Conservation (phyloP, 2,329 filamentous ascomycete genomes). For the Amylocarpus encephaloides region DNA sequence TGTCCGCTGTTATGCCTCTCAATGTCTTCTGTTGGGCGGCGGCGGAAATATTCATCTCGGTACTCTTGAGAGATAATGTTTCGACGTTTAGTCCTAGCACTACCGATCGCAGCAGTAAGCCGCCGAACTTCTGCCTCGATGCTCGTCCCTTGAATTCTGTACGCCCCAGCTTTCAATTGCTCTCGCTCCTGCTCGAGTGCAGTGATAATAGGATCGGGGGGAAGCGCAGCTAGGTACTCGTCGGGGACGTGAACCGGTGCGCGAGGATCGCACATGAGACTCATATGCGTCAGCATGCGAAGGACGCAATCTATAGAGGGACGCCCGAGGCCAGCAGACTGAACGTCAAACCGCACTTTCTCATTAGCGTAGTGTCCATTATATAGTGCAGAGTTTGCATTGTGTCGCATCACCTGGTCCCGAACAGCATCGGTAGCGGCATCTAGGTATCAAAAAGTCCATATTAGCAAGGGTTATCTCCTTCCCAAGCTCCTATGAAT, state of each 20-base stretch:
- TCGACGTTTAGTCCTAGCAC: slow-evolving; percentile 6
- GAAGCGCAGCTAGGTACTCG: slow-evolving; percentile 5
- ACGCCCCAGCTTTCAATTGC: too few species aligned
- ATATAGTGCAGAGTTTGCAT: too few species aligned
- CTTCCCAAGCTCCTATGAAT: not conserved
- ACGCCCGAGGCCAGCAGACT: slow-evolving; percentile 15
- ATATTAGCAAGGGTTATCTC: too few species aligned
- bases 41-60: slow-evolving; percentile 12
- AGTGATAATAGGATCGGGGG: too few species aligned
- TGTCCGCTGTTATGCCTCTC: slow-evolving; percentile 16
- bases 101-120: slow-evolving; percentile 10
- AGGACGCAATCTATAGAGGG: slow-evolving; percentile 11
- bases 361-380: too few species aligned
- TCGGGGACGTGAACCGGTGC: slow-evolving; percentile 12
- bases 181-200: too few species aligned
- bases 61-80: slow-evolving; percentile 18
- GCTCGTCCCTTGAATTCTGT: too few species aligned
- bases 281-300: slow-evolving; percentile 19
- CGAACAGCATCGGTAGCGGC: too few species aligned
- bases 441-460: too few species aligned
- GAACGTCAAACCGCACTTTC: slow-evolving; percentile 11
- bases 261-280: slow-evolving; percentile 13
- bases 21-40: slow-evolving; percentile 15
- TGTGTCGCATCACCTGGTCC: too few species aligned
- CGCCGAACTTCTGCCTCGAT: slow-evolving; percentile 1